Evolutionary conservation across 805 yeast genomes (phyloP).

Genomic region (Lipomyces anomalus): DNA sequence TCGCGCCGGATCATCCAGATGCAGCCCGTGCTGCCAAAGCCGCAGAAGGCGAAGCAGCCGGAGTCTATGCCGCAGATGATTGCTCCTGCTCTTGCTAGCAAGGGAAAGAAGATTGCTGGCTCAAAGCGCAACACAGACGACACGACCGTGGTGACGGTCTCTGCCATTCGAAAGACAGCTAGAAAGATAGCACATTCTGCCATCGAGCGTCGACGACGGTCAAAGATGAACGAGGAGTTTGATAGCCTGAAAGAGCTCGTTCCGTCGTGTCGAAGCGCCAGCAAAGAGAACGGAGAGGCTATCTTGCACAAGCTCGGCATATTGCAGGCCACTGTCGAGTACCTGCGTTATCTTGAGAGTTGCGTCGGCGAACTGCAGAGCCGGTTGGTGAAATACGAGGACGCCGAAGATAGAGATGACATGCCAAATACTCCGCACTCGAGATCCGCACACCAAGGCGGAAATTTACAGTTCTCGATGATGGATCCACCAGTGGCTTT

Average conservation of each 20-base stretch:
- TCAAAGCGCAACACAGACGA: slow-evolving; percentile 8
- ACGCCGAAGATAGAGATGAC: slow-evolving; percentile 18
- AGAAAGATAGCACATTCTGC: slow-evolving; percentile 63
- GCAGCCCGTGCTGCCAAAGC: slow-evolving; percentile 22
- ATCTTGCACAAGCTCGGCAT: slow-evolving; percentile 79
- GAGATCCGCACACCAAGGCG: no score
- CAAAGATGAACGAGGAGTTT: slow-evolving; percentile 75
- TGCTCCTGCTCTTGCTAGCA: not conserved
- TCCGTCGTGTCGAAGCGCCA: slow-evolving; percentile 65
- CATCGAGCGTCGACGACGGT: slow-evolving; percentile 72
- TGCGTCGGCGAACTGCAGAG: slow-evolving; percentile 17
- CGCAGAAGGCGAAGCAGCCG: slow-evolving; percentile 2
- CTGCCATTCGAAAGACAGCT: slow-evolving; percentile 37
- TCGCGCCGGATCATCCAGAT: slow-evolving; percentile 23
- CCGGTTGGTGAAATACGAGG: slow-evolving; percentile 8
- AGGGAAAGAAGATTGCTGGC: slow-evolving; percentile 4
- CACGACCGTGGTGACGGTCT: no score
- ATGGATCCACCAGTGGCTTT: no score
- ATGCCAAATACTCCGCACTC: no score
- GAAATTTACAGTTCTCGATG: no score
- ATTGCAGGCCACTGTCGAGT: slow-evolving; percentile 76
- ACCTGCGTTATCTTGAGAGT: slow-evolving; percentile 60
- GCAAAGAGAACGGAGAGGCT: slow-evolving; percentile 38
- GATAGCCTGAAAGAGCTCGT: slow-evolving; percentile 71
- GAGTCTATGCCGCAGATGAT: not conserved